Evolutionary conservation across 2,329 filamentous ascomycete genomes (phyloP).

Genomic region (Aureobasidium lini): DNA sequence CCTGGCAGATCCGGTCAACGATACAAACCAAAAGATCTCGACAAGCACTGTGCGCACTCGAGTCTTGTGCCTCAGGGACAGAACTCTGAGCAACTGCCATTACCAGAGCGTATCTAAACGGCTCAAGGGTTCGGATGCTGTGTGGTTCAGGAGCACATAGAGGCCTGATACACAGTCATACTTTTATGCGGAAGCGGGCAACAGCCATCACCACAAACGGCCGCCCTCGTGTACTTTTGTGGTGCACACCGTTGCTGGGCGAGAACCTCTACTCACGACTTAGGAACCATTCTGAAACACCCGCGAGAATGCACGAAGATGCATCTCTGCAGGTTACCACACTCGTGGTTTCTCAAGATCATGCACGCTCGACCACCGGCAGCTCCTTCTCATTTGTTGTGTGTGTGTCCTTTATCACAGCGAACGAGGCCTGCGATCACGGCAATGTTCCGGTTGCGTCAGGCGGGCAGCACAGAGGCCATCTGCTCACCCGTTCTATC

Average conservation of each 20-base stretch:
- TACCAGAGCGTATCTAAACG: background rate
- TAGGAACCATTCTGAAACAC: slow-evolving; percentile 9
- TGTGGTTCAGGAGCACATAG: background rate
- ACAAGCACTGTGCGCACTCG: slow-evolving; percentile 7
- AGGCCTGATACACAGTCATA: background rate
- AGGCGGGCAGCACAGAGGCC: background rate
- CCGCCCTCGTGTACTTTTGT: background rate
- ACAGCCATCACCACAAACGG: slow-evolving; percentile 10
- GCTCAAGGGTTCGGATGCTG: background rate
- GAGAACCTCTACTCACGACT: slow-evolving; percentile 11
- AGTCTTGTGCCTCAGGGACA: background rate
- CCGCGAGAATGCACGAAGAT: slow-evolving; percentile 4
- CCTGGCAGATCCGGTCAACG: slow-evolving; percentile 7
- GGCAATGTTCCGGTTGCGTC: background rate
- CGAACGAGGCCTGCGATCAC: background rate
- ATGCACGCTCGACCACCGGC: slow-evolving; percentile 4
- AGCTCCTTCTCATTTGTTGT: background rate
- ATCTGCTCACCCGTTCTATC: background rate
- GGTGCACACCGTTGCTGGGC: slow-evolving; percentile 7
- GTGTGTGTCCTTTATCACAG: background rate
- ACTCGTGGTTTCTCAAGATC: background rate
- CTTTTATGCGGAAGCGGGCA: slow-evolving; percentile 1
- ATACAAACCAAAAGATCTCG: background rate
- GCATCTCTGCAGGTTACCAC: background rate
- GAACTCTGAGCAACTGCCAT: background rate